These are phyloP conservation scores for Wickerhamomyces silvicola DNA, from an alignment of 805 yeast species.

Conservation along the genomic window DNA sequence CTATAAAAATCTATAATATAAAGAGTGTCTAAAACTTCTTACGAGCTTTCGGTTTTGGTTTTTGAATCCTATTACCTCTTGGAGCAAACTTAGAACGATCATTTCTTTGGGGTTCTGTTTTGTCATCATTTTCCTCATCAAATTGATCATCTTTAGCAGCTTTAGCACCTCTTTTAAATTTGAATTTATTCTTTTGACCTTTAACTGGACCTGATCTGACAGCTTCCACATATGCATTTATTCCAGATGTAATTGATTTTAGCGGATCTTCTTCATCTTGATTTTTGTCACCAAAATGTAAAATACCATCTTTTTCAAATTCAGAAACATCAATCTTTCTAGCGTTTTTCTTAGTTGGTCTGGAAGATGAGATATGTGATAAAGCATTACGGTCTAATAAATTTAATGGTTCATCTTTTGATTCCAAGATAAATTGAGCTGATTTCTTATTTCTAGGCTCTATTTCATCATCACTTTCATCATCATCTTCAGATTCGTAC, in stretches of 20 bases:
- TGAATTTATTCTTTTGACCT: slow-evolving; percentile 88
- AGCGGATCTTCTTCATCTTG: slow-evolving; percentile 42
- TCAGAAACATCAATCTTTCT: slow-evolving; percentile 34
- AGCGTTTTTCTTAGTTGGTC: slow-evolving; percentile 52
- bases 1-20: no score
- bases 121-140: slow-evolving; percentile 41
- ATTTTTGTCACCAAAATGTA: slow-evolving; percentile 50
- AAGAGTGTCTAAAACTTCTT: slow-evolving; percentile 53
- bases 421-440: slow-evolving; percentile 69
- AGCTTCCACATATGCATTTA: slow-evolving; percentile 92
- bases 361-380: slow-evolving; percentile 83
- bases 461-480: slow-evolving; percentile 42
- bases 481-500: slow-evolving; percentile 64
- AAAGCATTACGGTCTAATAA: slow-evolving; percentile 78
- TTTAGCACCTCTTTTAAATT: slow-evolving; percentile 63
- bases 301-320: slow-evolving; percentile 49
- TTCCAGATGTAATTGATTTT: slow-evolving; percentile 46
- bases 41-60: slow-evolving; percentile 40
- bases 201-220: slow-evolving; percentile 88
- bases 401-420: slow-evolving; percentile 77
- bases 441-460: slow-evolving; percentile 25
- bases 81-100: slow-evolving; percentile 5
- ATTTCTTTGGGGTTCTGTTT: slow-evolving; percentile 18
- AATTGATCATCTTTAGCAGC: slow-evolving; percentile 48
- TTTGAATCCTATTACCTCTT: slow-evolving; percentile 17